Evolutionary conservation across 768 basidiomycete genomes (phyloP).

Genomic region (Suillus subalutaceus): DNA sequence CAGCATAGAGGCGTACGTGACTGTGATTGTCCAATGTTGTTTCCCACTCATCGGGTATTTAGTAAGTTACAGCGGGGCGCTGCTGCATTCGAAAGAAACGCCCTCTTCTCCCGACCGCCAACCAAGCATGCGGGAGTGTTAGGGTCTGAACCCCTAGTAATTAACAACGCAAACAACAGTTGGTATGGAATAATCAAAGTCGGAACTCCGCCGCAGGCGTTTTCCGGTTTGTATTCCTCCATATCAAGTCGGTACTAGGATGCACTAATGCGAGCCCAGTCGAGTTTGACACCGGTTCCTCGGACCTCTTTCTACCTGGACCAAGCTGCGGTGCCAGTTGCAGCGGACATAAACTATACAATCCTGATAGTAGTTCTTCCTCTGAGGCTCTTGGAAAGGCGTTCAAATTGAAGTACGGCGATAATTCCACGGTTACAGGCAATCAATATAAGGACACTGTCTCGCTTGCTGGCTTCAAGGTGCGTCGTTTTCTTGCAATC

Average conservation of each 20-base stretch:
- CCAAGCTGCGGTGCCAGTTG: conserved; percentile 32
- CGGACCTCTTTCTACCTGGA: conserved; percentile 37
- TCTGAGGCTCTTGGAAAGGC: conserved; percentile 21
- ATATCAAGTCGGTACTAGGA: background rate
- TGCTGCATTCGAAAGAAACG: conserved; percentile 12
- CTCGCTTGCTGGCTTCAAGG: conserved; percentile 33
- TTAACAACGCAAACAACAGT: conserved; percentile 13
- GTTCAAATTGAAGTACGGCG: conserved; percentile 45
- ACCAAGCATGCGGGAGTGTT: background rate
- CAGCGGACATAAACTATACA: conserved; percentile 36
- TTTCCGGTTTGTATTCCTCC: conserved; percentile 18
- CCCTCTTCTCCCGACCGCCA: background rate
- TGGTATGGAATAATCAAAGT: conserved; percentile 30
- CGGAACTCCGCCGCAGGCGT: conserved; percentile 24
- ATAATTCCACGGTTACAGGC: conserved; percentile 44
- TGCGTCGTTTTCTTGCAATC: conserved; percentile 17
- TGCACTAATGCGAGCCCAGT: conserved; percentile 15
- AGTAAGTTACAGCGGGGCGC: conserved; percentile 24
- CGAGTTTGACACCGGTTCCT: conserved; percentile 39
- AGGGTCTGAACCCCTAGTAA: conserved; percentile 16
- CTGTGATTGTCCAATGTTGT: background rate
- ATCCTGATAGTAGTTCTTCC: conserved; percentile 35
- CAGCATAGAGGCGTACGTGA: conserved; percentile 12
- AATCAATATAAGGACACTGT: conserved; percentile 43
- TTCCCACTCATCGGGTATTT: conserved; percentile 9